Base-by-base conservation (phyloP, 1,284 basidiomycete species). In the Abortiporus biennis region DNA sequence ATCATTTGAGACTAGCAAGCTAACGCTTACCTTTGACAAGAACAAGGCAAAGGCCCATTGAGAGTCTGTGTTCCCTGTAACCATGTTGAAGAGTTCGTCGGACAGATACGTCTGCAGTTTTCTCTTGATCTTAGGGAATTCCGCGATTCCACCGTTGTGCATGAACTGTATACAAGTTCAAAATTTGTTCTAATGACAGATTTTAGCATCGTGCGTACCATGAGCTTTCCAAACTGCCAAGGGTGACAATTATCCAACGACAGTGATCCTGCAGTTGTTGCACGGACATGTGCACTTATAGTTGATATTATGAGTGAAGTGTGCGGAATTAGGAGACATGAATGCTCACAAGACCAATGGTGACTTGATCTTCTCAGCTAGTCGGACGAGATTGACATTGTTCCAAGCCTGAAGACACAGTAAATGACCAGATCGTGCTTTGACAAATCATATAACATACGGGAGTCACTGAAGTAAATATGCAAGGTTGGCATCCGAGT, bases 31-130 rank as follows among this genome's bases (percentile, higher is more conserved):
- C 69, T 88, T 92, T 2, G 90, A 88, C 17, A 97, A 65, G 61
- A 93, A 90, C 37, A 95, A 66, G 8, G 90, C 92, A 57, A 96
- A 97, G 5, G 90, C 85, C 92, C 92, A 96, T 71, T 97, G 92
- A 1, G 92, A 93, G 62, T 95, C 92, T n/a, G 92, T 96, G 57
- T 93, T 93, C 39, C 93, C 93, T 42, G 86, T 81, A 1, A 92
- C 91, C 51, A 80, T 76, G 43, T 90, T 72, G 66, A 91, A 97
- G 31, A 91, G 74, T 48, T 86, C 80, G 56, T 97, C 92, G 0
- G 86, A 71, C 9, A 97, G 62, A 15, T 69, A 69, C 29, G 68
- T 69, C 58, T 94, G 92, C 2, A 97, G 63, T 25, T 72, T 75
- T 21, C 94, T 75, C 64, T 95, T 95, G 57, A 96, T 78, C 47